These are phyloP conservation scores for Puccinia horiana DNA, from an alignment of 1,284 basidiomycete genomes.

Conservation along the genomic window DNA sequence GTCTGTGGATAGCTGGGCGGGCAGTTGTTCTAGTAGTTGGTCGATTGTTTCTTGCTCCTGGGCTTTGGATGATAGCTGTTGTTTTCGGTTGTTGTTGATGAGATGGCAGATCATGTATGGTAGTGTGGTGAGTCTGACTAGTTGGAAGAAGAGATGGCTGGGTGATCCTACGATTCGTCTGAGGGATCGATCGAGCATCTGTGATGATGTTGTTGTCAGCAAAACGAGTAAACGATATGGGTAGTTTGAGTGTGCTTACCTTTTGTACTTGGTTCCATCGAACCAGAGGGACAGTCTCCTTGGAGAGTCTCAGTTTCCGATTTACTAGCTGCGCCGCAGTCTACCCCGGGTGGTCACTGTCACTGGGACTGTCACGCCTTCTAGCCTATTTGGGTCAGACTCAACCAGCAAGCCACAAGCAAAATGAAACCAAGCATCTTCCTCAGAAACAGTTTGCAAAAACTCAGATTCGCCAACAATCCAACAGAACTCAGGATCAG, in stretches of 20 bases:
- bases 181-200: neutral
- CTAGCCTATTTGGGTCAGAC: no score
- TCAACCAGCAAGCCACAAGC: neutral
- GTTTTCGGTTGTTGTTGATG: slow-evolving; percentile 5
- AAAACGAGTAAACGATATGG: no score
- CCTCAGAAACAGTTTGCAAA: neutral
- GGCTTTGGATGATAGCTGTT: neutral
- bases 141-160: slow-evolving; percentile 38
- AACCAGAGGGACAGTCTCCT: no score
- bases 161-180: slow-evolving; percentile 36
- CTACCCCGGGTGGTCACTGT: no score
- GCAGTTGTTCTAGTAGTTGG: neutral
- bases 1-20: neutral
- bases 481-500: slow-evolving; percentile 52
- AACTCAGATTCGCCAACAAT: slow-evolving; percentile 50
- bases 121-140: slow-evolving; percentile 44
- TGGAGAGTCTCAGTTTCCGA: no score
- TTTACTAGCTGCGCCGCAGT: no score
- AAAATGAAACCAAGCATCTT: neutral
- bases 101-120: slow-evolving; percentile 39
- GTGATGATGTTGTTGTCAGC: no score
- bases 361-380: no score
- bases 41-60: neutral
- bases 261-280: no score
- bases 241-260: no score